phyloP scores from a whole-genome alignment of 2,329 filamentous ascomycete genomes.

The Ilyonectria robusta region DNA sequence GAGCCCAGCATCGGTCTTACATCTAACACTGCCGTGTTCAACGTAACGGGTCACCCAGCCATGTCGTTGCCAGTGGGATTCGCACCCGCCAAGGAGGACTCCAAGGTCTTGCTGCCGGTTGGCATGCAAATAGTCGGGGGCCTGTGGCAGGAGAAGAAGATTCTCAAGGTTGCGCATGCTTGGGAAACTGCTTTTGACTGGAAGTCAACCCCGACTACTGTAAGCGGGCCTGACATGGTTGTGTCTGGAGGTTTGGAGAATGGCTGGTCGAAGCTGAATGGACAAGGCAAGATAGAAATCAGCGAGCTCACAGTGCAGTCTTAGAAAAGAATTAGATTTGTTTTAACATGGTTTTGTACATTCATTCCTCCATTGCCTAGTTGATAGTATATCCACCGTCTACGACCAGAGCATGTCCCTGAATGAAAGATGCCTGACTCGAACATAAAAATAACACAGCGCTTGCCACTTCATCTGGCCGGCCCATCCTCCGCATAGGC shows the following conservation, averaged over 20 bases:
- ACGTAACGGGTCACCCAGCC: slow-evolving; percentile 70
- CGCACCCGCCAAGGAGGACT: slow-evolving; percentile 56
- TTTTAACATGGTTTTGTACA: neutral
- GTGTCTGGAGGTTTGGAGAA: neutral
- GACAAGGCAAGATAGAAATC: neutral
- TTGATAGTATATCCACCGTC: slow-evolving; percentile 69
- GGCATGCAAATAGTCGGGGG: slow-evolving; percentile 70
- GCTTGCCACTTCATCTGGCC: slow-evolving; percentile 64
- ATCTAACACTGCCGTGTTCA: slow-evolving; percentile 70
- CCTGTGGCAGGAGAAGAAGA: slow-evolving; percentile 64
- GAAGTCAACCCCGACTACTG: slow-evolving; percentile 33
- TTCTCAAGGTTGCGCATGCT: slow-evolving; percentile 60
- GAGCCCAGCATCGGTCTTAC: slow-evolving; percentile 67
- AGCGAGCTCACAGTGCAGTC: slow-evolving; percentile 17
- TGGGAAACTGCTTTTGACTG: slow-evolving; percentile 64
- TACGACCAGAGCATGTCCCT: slow-evolving; percentile 66
- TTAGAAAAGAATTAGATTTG: neutral
- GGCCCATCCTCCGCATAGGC: slow-evolving; percentile 66
- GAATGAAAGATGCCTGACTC: slow-evolving; percentile 64
- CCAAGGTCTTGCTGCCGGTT: slow-evolving; percentile 60
- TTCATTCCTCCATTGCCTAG: slow-evolving; percentile 32
- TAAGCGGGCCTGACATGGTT: neutral
- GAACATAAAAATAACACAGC: slow-evolving; percentile 65
- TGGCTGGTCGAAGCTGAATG: neutral
- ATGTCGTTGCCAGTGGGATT: slow-evolving; percentile 66